A percentile compares a stretch with the other conserved stretches of the same genome.
Evolutionary conservation across 2,329 filamentous ascomycete species (phyloP).

Genomic region (Alternaria sp.): DNA sequence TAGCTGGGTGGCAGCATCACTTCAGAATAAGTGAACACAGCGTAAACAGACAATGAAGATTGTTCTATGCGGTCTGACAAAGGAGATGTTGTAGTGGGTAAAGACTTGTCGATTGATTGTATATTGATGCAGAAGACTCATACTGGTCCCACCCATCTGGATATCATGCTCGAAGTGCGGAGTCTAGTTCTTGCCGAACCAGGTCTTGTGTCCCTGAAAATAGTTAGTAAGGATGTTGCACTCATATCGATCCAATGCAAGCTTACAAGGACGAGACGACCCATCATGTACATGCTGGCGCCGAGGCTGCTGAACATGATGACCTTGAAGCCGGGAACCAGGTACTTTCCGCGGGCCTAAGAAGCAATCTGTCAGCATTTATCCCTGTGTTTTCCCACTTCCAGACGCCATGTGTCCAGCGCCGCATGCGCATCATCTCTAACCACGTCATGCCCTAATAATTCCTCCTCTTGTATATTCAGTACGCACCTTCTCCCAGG

Average conservation of each 20-base stretch:
- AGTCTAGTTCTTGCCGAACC: conserved; percentile 57
- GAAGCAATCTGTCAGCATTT: conserved; percentile 45
- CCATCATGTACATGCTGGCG: conserved; percentile 75
- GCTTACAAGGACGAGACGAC: conserved; percentile 67
- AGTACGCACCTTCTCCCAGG: conserved; percentile 78
- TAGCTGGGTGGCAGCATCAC: not conserved
- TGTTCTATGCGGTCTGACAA: conserved; percentile 4
- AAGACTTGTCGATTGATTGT: conserved; percentile 38
- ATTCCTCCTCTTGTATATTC: conserved; percentile 14
- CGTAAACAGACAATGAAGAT: not conserved
- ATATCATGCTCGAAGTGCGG: conserved; percentile 5
- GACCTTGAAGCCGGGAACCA: conserved; percentile 73
- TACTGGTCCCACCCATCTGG: conserved; percentile 12
- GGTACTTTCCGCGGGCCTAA: conserved; percentile 68
- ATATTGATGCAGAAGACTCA: conserved; percentile 32
- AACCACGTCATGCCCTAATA: not conserved
- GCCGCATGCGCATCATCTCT: not conserved
- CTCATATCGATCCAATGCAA: not conserved
- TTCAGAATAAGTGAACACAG: not conserved
- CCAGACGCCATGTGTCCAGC: not conserved
- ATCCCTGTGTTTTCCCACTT: not conserved
- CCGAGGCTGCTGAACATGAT: conserved; percentile 67
- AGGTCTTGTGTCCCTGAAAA: conserved; percentile 74
- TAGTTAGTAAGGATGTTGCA: conserved; percentile 3
- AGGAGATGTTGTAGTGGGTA: conserved; percentile 11